Base-by-base conservation (phyloP, 805 yeast genomes). In the Metschnikowia corniflorae region DNA sequence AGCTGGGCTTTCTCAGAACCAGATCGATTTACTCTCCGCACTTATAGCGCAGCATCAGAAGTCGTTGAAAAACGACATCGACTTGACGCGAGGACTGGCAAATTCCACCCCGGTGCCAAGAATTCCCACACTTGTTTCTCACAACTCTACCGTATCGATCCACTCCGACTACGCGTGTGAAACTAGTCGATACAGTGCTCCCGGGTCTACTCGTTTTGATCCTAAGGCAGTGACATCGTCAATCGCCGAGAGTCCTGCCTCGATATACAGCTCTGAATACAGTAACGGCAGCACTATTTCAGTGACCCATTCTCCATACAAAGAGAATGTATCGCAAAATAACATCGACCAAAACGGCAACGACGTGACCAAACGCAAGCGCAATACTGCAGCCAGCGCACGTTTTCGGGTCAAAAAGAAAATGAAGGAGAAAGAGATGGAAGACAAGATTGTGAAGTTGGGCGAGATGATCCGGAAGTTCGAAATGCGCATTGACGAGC, bases 11-110 rank as follows among this genome's bases (percentile, higher is more conserved):
- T 66, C 78, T 2, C 76, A 71, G 39, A 78, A 77, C 24, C 93
- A 84, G 54, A 82, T 84, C 10, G 86, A 81, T 50, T 78, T 86
- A 2, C 62, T 84, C 22, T 79, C 86, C 5, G 86, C 86, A 0
- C 65, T 83, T 34, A 76, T 83, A 21, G 89, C 88, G 0, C 84
- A 80, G 47, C 83, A 83, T 56, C 80, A 78, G 58, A 42, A 47
- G 8, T 41, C 51, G 26, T 31, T 54, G 20, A 46, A 45, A 7
- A 16, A 13, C 6, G 19, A 5, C 6, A 14, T 13, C 7, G 24
- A 6, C 7, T 10, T 12, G 4, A n/a, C 12, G 14, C 16, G 16
- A 7, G 12, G 16, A 18, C 5, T 19, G 8, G n/a, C 21, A 4
- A 13, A 14, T 7, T n/a, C 14, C 6, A 13, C 25, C 5, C 13